Conservation (phyloP, 2,329 filamentous ascomycete genomes). For the Rasamsonia emersonii region DNA sequence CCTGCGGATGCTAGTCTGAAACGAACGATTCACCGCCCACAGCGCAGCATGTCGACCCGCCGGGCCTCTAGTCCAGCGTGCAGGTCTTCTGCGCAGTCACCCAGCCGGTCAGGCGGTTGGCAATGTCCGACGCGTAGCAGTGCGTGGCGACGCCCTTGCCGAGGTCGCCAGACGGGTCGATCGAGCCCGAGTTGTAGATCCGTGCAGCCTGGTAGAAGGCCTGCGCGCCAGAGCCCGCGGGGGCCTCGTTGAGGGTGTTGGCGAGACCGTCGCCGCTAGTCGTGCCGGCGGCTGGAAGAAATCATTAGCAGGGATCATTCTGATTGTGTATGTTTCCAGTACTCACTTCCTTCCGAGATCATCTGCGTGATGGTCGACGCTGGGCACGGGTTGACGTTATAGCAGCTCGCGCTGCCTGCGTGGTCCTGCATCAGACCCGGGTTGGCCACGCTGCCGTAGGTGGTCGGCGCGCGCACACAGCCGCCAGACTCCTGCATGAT, state of each 20-base stretch:
- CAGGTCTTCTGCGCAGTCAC: too few species aligned
- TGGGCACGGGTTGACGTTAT: slow-evolving; percentile 9
- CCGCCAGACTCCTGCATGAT: slow-evolving; percentile 32
- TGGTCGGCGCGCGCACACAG: slow-evolving; percentile 28
- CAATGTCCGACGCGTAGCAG: slow-evolving; percentile 45
- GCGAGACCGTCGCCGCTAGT: slow-evolving; percentile 16
- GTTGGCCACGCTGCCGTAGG: slow-evolving; percentile 30
- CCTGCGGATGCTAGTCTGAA: too few species aligned
- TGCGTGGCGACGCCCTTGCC: slow-evolving; percentile 31
- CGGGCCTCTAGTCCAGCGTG: too few species aligned
- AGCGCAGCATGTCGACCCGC: too few species aligned
- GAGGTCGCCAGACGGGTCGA: slow-evolving; percentile 17
- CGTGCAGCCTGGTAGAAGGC: slow-evolving; percentile 16
- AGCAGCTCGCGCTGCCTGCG: slow-evolving; percentile 23
- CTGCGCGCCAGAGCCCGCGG: slow-evolving; percentile 11
- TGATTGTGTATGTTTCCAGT: slow-evolving; percentile 3
- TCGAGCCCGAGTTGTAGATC: slow-evolving; percentile 26
- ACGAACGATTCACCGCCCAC: too few species aligned
- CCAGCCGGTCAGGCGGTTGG: slow-evolving; percentile 40
- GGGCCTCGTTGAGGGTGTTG: slow-evolving; percentile 15
- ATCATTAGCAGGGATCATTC: slow-evolving; percentile 2
- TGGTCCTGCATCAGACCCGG: slow-evolving; percentile 33
- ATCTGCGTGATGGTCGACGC: slow-evolving; percentile 13
- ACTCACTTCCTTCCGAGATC: slow-evolving; percentile 18
- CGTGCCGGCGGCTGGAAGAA: slow-evolving; percentile 12